These are phyloP conservation scores for Mixia osmundae DNA, from an alignment of 1,284 basidiomycete species.

Conservation along the genomic window DNA sequence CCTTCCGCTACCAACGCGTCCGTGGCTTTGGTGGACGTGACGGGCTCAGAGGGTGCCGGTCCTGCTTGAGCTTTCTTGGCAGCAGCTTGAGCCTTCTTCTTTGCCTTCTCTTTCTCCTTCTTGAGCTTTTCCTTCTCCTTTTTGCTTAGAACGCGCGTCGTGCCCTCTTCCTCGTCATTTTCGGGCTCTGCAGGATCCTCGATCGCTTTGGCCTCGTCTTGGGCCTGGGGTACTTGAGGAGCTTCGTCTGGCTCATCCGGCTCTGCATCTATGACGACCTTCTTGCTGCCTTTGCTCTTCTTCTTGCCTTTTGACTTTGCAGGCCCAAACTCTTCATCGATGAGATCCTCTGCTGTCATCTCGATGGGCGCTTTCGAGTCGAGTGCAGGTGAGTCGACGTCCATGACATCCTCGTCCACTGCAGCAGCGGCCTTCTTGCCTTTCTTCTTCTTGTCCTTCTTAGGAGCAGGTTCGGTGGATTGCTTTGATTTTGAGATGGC, in stretches of 20 bases:
- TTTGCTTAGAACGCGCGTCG: constrained; percentile 47
- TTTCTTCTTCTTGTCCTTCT: constrained; percentile 43
- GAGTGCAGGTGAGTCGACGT: constrained; percentile 21
- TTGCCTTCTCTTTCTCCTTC: constrained; percentile 86
- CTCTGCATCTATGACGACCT: constrained; percentile 13
- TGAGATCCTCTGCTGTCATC: constrained; percentile 38
- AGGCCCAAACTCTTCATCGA: constrained; percentile 42
- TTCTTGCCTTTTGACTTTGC: constrained; percentile 30
- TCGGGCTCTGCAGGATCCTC: too few species aligned
- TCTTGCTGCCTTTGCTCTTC: constrained; percentile 29
- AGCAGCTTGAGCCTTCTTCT: constrained; percentile 79
- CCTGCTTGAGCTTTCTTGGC: constrained; percentile 42
- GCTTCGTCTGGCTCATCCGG: constrained; percentile 19
- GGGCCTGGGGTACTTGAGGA: constrained; percentile 23
- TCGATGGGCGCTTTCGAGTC: constrained; percentile 28
- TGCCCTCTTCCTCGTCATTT: constrained; percentile 26
- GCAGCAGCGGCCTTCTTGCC: constrained; percentile 17
- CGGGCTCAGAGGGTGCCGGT: constrained; percentile 18
- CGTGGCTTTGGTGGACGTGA: not conserved
- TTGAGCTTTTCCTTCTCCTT: constrained; percentile 85
- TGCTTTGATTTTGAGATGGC: constrained; percentile 33
- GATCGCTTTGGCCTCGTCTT: too few species aligned
- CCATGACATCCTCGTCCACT: constrained; percentile 19
- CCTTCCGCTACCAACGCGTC: not conserved
- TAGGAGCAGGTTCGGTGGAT: too few species aligned